These are phyloP conservation scores for Corylus americana DNA, from an alignment of 306 rosid species.

Conservation along the genomic window DNA sequence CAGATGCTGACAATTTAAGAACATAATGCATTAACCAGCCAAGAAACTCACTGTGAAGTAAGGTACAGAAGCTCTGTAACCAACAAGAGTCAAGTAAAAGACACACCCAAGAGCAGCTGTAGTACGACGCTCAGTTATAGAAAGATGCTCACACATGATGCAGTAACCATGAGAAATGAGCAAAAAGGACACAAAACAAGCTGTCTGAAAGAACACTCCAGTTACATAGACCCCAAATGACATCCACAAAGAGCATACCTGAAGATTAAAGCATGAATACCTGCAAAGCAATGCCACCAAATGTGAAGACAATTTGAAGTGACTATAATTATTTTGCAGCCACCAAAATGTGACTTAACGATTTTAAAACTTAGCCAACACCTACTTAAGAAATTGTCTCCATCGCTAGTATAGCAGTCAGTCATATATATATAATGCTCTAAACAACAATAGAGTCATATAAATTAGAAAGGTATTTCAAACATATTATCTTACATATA, in stretches of 20 bases:
- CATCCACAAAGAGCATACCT: constrained; percentile 95
- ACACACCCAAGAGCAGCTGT: constrained; percentile 89
- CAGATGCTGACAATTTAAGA: constrained; percentile 10
- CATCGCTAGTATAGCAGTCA: not conserved
- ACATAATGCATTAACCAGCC: constrained; percentile 5
- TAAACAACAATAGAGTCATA: not conserved
- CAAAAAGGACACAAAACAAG: constrained; percentile 81
- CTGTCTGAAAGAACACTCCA: constrained; percentile 94
- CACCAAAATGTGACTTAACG: not conserved
- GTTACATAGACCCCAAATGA: constrained; percentile 95
- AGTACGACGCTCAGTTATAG: constrained; percentile 77
- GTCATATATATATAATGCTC: not conserved
- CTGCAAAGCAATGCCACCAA: constrained; percentile 51
- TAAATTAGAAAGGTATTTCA: constrained; percentile 8
- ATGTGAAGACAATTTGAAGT: constrained; percentile 4
- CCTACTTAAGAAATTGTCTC: not conserved
- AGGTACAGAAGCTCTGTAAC: constrained; percentile 89
- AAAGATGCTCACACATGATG: constrained; percentile 89
- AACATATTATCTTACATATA: not conserved
- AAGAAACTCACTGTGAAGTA: constrained; percentile 74
- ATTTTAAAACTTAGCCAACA: not conserved
- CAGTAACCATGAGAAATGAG: constrained; percentile 97
- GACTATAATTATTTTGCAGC: constrained; percentile 5
- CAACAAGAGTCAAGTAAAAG: constrained; percentile 93
- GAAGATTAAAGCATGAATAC: constrained; percentile 87